A percentile compares a stretch with the other conserved stretches of the same genome.
These are phyloP conservation scores for Bacterosira constricta DNA, from an alignment of 108 stramenopile species.

Conservation along the genomic window DNA sequence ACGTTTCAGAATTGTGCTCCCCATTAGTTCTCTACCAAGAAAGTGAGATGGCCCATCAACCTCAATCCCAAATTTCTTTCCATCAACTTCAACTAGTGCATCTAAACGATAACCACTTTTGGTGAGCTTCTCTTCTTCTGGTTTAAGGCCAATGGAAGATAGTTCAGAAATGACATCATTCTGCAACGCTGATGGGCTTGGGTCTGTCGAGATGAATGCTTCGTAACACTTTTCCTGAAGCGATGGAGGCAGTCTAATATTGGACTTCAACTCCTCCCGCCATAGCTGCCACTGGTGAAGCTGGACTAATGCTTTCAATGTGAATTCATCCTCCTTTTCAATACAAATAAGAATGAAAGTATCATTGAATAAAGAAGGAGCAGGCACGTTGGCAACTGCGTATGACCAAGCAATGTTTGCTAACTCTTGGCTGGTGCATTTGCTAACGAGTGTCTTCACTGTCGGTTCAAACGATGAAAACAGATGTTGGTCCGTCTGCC, in stretches of 20 bases:
- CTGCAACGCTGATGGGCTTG: neutral
- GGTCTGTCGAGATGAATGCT: neutral
- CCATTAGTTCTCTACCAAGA: neutral
- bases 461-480: neutral
- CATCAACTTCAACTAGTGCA: neutral
- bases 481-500: neutral
- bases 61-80: neutral
- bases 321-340: slow-evolving; percentile 8
- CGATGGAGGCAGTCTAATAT: neutral
- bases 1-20: neutral
- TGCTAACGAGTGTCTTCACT: neutral
- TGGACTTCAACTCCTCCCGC: neutral
- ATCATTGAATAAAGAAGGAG: slow-evolving; percentile 5
- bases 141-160: neutral
- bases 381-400: slow-evolving; percentile 22
- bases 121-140: neutral
- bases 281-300: neutral
- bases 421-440: neutral
- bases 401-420: slow-evolving; percentile 23
- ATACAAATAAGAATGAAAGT: slow-evolving; percentile 6
- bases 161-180: neutral
- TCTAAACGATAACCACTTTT: neutral
- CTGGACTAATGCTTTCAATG: slow-evolving; percentile 6
- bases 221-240: neutral
- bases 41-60: slow-evolving; percentile 4